A percentile compares a stretch with the other conserved stretches of the same genome.
phyloP scores from a whole-genome alignment of 176 grass and related monocot species.

The Paspalum notatum region DNA sequence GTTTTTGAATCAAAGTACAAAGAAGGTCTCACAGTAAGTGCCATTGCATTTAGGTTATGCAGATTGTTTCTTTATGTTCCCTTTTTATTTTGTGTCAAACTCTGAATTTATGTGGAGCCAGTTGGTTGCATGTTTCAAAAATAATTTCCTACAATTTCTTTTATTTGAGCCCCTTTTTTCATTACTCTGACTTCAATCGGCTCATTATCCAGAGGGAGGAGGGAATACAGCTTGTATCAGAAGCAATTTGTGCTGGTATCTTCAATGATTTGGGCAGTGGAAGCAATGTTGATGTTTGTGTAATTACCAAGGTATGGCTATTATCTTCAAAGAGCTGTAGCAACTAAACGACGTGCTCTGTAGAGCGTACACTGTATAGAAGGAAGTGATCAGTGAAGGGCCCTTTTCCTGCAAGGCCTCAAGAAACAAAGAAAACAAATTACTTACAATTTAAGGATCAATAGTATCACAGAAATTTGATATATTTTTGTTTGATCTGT shows the following conservation, averaged over 20 bases:
- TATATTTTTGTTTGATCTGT: not conserved
- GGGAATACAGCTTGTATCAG: constrained; percentile 60
- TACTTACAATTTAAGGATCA: not conserved
- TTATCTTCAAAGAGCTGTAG: not conserved
- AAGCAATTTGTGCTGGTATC: constrained; percentile 71
- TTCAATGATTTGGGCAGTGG: constrained; percentile 77
- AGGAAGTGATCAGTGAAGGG: not conserved
- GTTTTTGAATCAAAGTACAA: constrained; percentile 70
- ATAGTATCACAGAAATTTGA: not conserved
- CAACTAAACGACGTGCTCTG: not conserved
- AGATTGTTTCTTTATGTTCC: not conserved
- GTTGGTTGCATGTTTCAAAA: not conserved
- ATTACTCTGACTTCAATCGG: not conserved
- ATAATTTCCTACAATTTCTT: not conserved
- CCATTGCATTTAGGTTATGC: not conserved
- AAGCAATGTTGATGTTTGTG: constrained; percentile 72
- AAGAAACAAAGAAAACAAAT: not conserved
- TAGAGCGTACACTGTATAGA: not conserved
- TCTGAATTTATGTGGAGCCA: not conserved
- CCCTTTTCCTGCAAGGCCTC: not conserved
- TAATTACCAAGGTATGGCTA: constrained; percentile 57
- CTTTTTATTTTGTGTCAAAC: not conserved
- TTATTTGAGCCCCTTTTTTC: not conserved
- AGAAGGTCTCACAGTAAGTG: constrained; percentile 69
- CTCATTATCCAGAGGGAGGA: constrained; percentile 51